These are phyloP conservation scores for Dipteronia sinensis DNA, from an alignment of 345 rosid species.

Conservation along the genomic window DNA sequence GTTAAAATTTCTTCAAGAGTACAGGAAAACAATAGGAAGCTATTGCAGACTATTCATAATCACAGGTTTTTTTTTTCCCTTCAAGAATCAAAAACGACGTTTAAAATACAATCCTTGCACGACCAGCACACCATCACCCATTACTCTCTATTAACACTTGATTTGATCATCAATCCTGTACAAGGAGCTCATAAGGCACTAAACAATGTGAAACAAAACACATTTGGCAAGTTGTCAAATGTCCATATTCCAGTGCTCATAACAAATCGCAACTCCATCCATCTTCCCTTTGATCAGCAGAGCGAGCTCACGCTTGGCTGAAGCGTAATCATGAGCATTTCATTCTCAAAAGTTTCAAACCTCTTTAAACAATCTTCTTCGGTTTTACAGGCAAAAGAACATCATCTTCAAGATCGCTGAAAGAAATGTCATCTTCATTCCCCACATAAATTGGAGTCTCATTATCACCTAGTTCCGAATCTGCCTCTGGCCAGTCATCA, in stretches of 20 bases:
- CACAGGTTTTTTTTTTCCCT: not conserved
- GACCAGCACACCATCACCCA: slow-evolving; percentile 23
- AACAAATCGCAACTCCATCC: slow-evolving; percentile 3
- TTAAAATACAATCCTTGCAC: slow-evolving; percentile 20
- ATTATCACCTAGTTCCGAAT: slow-evolving; percentile 47
- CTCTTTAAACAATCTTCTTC: slow-evolving; percentile 37
- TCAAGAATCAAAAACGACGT: not conserved
- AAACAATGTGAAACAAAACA: slow-evolving; percentile 11
- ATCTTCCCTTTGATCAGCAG: slow-evolving; percentile 20
- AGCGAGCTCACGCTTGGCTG: slow-evolving; percentile 28
- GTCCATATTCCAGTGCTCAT: slow-evolving; percentile 3
- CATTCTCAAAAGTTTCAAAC: slow-evolving; percentile 18
- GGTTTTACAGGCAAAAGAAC: slow-evolving; percentile 40
- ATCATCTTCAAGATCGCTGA: slow-evolving; percentile 91
- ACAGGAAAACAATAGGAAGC: not conserved
- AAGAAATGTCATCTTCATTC: slow-evolving; percentile 83
- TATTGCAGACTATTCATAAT: not conserved
- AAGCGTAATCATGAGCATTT: slow-evolving; percentile 7
- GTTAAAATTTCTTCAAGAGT: not conserved
- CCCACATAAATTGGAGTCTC: slow-evolving; percentile 37
- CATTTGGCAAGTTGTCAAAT: not conserved
- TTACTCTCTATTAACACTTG: slow-evolving; percentile 27
- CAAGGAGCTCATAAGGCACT: slow-evolving; percentile 18
- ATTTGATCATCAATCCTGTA: slow-evolving; percentile 26
- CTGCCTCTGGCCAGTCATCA: slow-evolving; percentile 87